Base-by-base conservation (phyloP, 2,329 filamentous ascomycete genomes). In the Fusarium sterilihyphosum region DNA sequence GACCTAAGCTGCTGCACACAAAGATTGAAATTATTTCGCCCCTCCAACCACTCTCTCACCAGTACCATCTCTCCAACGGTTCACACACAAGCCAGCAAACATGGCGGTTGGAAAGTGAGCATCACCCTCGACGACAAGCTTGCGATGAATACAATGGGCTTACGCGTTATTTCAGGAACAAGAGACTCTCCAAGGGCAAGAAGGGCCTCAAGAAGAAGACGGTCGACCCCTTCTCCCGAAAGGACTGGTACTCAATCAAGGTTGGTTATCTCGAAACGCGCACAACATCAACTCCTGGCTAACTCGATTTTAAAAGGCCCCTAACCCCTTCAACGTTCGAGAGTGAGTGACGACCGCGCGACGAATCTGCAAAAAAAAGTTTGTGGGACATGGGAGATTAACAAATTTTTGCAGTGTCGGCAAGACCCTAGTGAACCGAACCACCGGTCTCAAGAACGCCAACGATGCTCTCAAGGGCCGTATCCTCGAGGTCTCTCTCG, bases 161-260 rank as follows among this genome's bases (percentile, higher is more conserved):
- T 68, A 80, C 70, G 47, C 73, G 69, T 67, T 63, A 50, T 54
- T 65, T 44, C 81, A 95, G 93, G 94, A 99, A 99, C 93, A 99
- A 99, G 95, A 95, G 96, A 91, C 92, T 99, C 90, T 98, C 96
- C 80, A 99, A 99, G 92, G 96, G 96, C 90, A 99, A 98, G 94
- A 99, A 99, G 92, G 96, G 96, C 87, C 91, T 98, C 86, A 98
- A 98, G 94, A 98, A 99, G 96, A 96, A 96, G 90, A 96, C 95
- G 83, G 89, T 93, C 82, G 96, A 99, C 87, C 96, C 96, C 83
- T 98, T 98, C 91, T 91, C 95, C 83, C 94, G 96, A 86, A 99
- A 99, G 92, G 96, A 98, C 87, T 98, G 97, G 94, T 99, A 95
- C 90, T 94, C 93, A 83, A 92, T 99, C 88, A 98, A 98, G 92